These are phyloP conservation scores for Acacia melanoxylon DNA, from an alignment of 306 rosid species.

Conservation along the genomic window DNA sequence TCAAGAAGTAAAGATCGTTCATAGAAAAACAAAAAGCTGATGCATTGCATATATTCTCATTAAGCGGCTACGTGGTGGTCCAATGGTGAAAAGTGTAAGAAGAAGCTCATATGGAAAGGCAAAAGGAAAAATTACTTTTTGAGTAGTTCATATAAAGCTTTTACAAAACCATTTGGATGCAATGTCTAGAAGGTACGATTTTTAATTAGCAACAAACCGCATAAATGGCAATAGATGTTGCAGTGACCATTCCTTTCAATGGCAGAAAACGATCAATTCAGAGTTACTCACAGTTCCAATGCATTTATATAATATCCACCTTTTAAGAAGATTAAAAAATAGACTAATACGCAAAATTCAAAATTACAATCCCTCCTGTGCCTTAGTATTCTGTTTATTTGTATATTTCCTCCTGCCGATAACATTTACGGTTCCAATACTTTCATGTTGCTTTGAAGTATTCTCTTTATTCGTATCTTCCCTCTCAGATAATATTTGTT, in stretches of 20 bases:
- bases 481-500: not conserved
- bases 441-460: not conserved
- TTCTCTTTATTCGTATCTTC: not conserved
- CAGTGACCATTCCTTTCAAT: not conserved
- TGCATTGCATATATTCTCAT: not conserved
- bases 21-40: not conserved
- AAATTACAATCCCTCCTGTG: not conserved
- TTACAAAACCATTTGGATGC: not conserved
- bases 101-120: not conserved
- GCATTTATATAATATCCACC: not conserved
- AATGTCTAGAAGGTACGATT: too few species aligned
- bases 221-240: not conserved
- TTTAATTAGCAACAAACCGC: too few species aligned
- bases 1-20: constrained; percentile 23
- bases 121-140: not conserved
- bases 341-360: not conserved
- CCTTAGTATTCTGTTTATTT: not conserved
- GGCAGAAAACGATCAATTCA: not conserved
- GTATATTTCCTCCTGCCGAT: not conserved
- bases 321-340: not conserved
- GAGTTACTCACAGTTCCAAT: not conserved
- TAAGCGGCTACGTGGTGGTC: not conserved
- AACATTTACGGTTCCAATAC: too few species aligned
- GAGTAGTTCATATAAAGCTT: not conserved
- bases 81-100: not conserved